phyloP scores from a whole-genome alignment of 1,284 basidiomycete species.

The Coniferiporia weirii region DNA sequence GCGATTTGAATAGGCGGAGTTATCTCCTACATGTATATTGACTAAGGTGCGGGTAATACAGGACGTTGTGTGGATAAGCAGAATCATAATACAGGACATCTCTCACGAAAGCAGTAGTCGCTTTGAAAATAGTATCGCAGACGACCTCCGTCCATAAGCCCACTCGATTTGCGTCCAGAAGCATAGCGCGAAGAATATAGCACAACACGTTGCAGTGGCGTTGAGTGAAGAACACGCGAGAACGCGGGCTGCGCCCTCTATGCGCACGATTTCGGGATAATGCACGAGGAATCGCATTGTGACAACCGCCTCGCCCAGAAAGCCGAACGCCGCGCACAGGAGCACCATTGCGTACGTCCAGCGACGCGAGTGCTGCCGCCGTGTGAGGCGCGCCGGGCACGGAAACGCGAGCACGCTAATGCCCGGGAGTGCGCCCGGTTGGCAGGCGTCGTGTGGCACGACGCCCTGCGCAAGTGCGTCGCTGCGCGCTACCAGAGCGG shows the following conservation, averaged over 20 bases:
- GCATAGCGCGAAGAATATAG: background rate
- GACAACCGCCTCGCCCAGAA: background rate
- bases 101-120: background rate
- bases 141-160: background rate
- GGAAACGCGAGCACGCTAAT: background rate
- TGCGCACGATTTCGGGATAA: background rate
- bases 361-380: background rate
- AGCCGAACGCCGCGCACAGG: background rate
- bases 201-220: background rate
- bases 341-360: background rate
- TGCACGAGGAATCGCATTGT: background rate
- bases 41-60: background rate
- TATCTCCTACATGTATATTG: background rate
- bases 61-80: background rate
- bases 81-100: background rate
- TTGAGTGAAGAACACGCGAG: background rate
- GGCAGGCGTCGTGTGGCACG: background rate
- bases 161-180: constrained; percentile 3
- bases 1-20: too few relatives aligned
- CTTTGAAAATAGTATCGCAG: background rate
- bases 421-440: background rate
- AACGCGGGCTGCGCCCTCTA: background rate
- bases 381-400: background rate
- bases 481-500: too few relatives aligned
- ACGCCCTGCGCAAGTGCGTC: background rate